Percentiles rank a stretch among this genome's conserved stretches.
Conservation (phyloP, 2,329 filamentous ascomycete species). For the Colletotrichum destructivum region DNA sequence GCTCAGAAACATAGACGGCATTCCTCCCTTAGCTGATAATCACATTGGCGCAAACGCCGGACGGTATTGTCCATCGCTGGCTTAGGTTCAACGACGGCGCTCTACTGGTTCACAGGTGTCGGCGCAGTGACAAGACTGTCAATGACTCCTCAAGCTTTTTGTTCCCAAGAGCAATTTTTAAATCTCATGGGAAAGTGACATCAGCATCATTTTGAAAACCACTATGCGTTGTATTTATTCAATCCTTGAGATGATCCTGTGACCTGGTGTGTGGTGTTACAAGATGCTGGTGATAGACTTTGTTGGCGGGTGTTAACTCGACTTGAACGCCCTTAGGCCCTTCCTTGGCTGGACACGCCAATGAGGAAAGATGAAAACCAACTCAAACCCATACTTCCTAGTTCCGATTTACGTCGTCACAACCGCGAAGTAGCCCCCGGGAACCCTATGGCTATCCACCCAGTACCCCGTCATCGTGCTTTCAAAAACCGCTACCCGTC, state of each 20-base stretch:
- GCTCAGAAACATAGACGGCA: neutral
- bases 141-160: neutral
- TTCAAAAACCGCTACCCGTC: constrained; percentile 8
- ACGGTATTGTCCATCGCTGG: neutral
- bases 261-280: too few relatives aligned
- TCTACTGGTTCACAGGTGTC: neutral
- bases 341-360: neutral
- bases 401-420: neutral
- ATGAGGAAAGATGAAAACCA: neutral
- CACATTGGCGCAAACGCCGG: neutral
- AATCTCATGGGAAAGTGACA: neutral
- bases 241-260: too few relatives aligned
- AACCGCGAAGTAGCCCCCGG: neutral
- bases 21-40: neutral
- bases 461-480: neutral
- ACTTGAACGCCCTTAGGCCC: neutral
- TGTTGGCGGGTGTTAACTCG: neutral
- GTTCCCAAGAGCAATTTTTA: neutral
- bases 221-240: too few relatives aligned
- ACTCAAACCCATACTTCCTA: neutral
- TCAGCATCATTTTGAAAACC: too few relatives aligned
- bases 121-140: neutral
- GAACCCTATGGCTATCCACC: neutral
- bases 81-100: neutral
- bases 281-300: too few relatives aligned